phyloP scores from a whole-genome alignment of 2,329 filamentous ascomycete species.

The Colletotrichum graminicola region DNA sequence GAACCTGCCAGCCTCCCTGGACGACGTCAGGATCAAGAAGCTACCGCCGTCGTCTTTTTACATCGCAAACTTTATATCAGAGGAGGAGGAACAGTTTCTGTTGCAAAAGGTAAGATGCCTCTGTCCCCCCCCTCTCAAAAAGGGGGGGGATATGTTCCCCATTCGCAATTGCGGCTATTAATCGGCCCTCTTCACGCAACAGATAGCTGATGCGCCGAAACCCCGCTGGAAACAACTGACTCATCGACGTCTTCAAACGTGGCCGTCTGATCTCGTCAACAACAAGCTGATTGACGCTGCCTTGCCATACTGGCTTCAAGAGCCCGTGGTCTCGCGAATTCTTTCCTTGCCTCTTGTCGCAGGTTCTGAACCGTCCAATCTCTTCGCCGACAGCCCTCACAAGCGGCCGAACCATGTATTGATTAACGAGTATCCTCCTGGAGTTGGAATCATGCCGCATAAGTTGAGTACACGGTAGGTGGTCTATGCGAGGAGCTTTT shows the following conservation, averaged over 20 bases:
- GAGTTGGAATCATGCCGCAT: constrained; percentile 96
- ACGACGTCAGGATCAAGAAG: constrained; percentile 62
- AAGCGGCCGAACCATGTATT: constrained; percentile 87
- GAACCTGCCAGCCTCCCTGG: constrained; percentile 61
- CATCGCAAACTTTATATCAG: constrained; percentile 84
- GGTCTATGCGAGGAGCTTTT: constrained; percentile 27
- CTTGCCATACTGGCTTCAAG: constrained; percentile 80
- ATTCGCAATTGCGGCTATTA: background rate
- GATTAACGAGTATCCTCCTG: constrained; percentile 90
- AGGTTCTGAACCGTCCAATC: constrained; percentile 49
- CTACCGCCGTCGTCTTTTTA: constrained; percentile 82
- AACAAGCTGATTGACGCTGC: constrained; percentile 81
- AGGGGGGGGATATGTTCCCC: background rate
- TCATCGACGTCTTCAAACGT: constrained; percentile 91
- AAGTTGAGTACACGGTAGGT: constrained; percentile 64
- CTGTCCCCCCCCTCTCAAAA: background rate
- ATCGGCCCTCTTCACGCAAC: constrained; percentile 50
- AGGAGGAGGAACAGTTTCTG: constrained; percentile 78
- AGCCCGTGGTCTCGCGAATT: constrained; percentile 75
- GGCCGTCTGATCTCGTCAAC: constrained; percentile 85
- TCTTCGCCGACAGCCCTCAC: constrained; percentile 78
- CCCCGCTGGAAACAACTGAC: constrained; percentile 88
- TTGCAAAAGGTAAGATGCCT: constrained; percentile 73
- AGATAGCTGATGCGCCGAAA: constrained; percentile 74
- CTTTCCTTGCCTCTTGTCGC: constrained; percentile 57